Conservation (phyloP, 805 yeast genomes). For the Saccharomycopsis sp. region DNA sequence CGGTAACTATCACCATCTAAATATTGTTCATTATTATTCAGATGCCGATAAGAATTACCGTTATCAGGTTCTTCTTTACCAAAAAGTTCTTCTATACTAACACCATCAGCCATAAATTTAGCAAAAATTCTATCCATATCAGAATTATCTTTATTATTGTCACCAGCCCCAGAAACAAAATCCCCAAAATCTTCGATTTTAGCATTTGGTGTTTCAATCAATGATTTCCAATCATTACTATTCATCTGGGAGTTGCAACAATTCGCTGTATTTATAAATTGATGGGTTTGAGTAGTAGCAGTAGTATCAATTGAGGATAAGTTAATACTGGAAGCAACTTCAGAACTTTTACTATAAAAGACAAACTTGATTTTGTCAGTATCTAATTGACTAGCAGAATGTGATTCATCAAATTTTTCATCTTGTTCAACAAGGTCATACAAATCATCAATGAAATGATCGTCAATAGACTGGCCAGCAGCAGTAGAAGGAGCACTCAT, state of each 20-base stretch:
- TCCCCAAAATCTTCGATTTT: too few relatives aligned
- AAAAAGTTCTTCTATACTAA: constrained; percentile 2
- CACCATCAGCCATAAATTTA: constrained; percentile 2
- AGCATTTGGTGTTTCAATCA: too few relatives aligned
- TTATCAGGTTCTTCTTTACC: not conserved
- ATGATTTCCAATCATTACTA: not conserved
- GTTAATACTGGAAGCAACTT: too few relatives aligned
- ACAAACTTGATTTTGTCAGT: too few relatives aligned
- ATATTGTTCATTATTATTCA: too few relatives aligned
- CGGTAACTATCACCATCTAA: too few relatives aligned
- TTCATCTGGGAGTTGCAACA: constrained; percentile 3
- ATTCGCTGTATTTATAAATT: constrained; percentile 7
- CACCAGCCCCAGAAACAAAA: not conserved
- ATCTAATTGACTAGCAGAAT: too few relatives aligned
- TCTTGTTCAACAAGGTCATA: not conserved
- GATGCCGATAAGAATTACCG: too few relatives aligned
- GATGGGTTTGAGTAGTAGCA: constrained; percentile 1
- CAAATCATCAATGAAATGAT: constrained; percentile 1
- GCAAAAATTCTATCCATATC: not conserved
- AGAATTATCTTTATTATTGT: not conserved
- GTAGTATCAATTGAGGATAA: too few relatives aligned
- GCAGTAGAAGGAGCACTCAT: not conserved
- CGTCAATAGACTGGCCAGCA: not conserved
- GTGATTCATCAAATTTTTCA: not conserved
- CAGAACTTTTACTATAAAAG: too few relatives aligned